Evolutionary conservation across 495 filamentous ascomycete species (phyloP).

Genomic region (Penicillium cinerascens): DNA sequence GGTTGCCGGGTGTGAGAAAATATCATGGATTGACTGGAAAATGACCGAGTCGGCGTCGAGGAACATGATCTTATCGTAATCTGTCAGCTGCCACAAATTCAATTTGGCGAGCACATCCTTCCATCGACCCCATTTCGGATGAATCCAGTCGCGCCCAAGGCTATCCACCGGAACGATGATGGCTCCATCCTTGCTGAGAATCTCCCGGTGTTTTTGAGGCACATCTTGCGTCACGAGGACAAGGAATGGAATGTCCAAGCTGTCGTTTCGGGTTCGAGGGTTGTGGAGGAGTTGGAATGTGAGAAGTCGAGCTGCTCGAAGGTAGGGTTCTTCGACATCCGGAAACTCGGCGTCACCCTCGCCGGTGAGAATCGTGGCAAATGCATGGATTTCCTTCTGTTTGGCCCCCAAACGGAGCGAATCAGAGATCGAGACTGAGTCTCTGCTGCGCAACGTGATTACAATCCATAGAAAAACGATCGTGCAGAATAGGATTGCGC

Average conservation of each 20-base stretch:
- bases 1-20: slow-evolving; percentile 34
- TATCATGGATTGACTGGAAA: slow-evolving; percentile 28
- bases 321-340: slow-evolving; percentile 22
- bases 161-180: slow-evolving; percentile 28
- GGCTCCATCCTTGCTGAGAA: slow-evolving; percentile 31
- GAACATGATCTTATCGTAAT: slow-evolving; percentile 44
- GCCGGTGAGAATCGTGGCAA: neutral
- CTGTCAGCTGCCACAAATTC: slow-evolving; percentile 34
- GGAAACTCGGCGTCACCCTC: neutral
- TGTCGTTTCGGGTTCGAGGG: slow-evolving; percentile 27
- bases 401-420: no score
- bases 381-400: no score
- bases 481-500: no score
- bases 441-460: no score
- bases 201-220: slow-evolving; percentile 13
- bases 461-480: no score
- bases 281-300: slow-evolving; percentile 46
- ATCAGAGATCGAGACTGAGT: no score
- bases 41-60: slow-evolving; percentile 44
- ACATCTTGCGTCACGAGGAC: slow-evolving; percentile 30
- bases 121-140: slow-evolving; percentile 22
- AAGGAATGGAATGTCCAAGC: slow-evolving; percentile 26
- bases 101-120: slow-evolving; percentile 38
- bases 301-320: slow-evolving; percentile 35
- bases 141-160: slow-evolving; percentile 25